These are phyloP conservation scores for Wickerhamiella infanticola DNA, from an alignment of 1,139 yeast species.

Conservation along the genomic window DNA sequence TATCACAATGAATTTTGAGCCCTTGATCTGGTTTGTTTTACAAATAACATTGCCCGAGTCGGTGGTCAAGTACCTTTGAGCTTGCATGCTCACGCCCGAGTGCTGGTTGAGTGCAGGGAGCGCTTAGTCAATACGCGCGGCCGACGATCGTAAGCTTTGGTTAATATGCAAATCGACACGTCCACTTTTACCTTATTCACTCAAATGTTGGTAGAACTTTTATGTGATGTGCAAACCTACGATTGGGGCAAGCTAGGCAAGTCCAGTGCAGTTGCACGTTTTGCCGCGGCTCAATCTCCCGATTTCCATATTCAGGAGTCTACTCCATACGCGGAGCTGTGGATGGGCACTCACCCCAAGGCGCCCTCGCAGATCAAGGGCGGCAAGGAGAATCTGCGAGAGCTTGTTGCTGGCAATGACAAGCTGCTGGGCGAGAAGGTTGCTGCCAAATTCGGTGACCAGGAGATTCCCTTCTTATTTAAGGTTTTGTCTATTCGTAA, in stretches of 20 bases:
- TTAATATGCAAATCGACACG: background rate
- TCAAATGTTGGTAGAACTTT: constrained; percentile 19
- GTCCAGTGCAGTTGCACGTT: constrained; percentile 75
- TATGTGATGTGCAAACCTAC: constrained; percentile 31
- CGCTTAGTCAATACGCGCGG: background rate
- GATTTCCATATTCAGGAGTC: constrained; percentile 44
- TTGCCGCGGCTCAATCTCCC: constrained; percentile 57
- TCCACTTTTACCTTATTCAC: background rate
- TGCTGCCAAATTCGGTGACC: constrained; percentile 50
- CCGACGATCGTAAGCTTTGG: background rate
- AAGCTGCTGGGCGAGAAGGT: constrained; percentile 39
- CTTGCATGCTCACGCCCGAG: background rate
- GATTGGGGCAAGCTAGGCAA: constrained; percentile 55
- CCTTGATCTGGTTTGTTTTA: constrained; percentile 30
- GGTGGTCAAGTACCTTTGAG: constrained; percentile 2
- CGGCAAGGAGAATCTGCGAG: constrained; percentile 38
- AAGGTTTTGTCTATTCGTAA: constrained; percentile 85
- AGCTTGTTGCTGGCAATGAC: constrained; percentile 49
- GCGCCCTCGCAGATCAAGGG: constrained; percentile 59
- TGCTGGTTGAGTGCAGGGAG: background rate
- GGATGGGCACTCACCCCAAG: constrained; percentile 98
- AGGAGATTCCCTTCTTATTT: constrained; percentile 80
- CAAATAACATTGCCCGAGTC: constrained; percentile 45
- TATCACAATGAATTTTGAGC: constrained; percentile 31
- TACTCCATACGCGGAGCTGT: constrained; percentile 46